Evolutionary conservation across 2,329 filamentous ascomycete species (phyloP).

Genomic region (Geosmithia flava): DNA sequence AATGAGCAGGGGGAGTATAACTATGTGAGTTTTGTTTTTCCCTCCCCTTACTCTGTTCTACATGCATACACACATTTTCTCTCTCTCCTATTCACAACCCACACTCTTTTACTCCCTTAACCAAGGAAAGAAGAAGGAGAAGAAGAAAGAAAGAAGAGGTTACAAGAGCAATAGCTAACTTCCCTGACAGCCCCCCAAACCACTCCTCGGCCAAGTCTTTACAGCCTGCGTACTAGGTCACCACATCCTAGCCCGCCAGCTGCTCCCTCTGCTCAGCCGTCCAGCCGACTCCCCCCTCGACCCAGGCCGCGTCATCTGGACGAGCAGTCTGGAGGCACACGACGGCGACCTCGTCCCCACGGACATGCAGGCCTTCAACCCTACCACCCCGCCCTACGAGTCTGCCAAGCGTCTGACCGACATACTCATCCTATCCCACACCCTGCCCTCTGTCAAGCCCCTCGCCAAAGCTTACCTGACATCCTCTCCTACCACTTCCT

Average conservation of each 20-base stretch:
- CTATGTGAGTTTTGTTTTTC: conserved; percentile 16
- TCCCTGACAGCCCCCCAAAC: conserved; percentile 30
- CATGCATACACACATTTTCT: too few relatives aligned
- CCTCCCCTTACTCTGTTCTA: too few relatives aligned
- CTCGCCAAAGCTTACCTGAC: conserved; percentile 44
- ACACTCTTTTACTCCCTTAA: not conserved
- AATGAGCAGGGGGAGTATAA: conserved; percentile 21
- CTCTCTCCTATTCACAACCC: not conserved
- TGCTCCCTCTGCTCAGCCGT: conserved; percentile 60
- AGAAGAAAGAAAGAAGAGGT: not conserved
- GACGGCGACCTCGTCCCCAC: conserved; percentile 40
- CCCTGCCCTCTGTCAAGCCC: conserved; percentile 49
- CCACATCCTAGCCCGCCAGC: conserved; percentile 74
- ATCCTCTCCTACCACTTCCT: too few relatives aligned
- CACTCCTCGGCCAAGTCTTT: conserved; percentile 69
- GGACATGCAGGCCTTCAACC: conserved; percentile 65
- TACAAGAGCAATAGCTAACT: too few relatives aligned
- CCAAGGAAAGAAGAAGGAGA: too few relatives aligned
- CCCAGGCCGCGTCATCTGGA: conserved; percentile 69
- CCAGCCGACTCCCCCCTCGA: conserved; percentile 25
- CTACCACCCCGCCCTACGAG: conserved; percentile 57
- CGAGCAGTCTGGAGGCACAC: conserved; percentile 65
- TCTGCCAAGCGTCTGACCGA: conserved; percentile 81
- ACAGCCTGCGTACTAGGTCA: conserved; percentile 91
- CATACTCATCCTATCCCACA: conserved; percentile 61